Evolutionary conservation across 2,329 filamentous ascomycete species (phyloP), one percentile per base, ranked within the genome.

Genomic region (Byssothecium circinans): DNA sequence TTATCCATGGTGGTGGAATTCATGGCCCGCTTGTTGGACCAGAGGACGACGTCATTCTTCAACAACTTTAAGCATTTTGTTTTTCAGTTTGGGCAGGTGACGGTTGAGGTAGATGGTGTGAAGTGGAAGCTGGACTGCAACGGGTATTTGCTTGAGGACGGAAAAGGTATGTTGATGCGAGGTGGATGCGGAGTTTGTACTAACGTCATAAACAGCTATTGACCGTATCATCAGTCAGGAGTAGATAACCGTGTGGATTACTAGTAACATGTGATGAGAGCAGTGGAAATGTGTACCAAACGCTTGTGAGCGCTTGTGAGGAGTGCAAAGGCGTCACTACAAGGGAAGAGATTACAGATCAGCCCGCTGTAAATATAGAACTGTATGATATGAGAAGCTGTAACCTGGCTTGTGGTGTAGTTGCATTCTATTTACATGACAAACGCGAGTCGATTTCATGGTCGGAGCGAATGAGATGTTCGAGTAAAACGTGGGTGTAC

Each of bases 61-160:
- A 41, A 66, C 25, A 55, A 50, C 8, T 69, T 70, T 55, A 70
- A 70, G 43, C 68, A 65, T 32, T 61, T 62, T 4, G 62, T 70
- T 8, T 43, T 69, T 29, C 57, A 62, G 18, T 69, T 69, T 30
- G 65, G 67, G 3, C 63, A 65, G 39, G 61, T 61, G 3, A 56
- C 61, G 10, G 52, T 69, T 3, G 54, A 66, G 39, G 62, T 68
- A 2, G 49, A 61, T 14, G 65, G 58, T 6, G 57, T 62, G 14
- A 67, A 67, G 41, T 70, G 66, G 66, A 69, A 69, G 52, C 61
- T 70, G 38, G 67, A 70, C 43, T 69, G 66, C 47, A 60, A 60
- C 11, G 67, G 65, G 0, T 67, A 57, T 37, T 42, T 70, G 45
- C 41, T 62, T 6, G 67, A 70, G 35, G 52, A 69, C 33, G 67